These are phyloP conservation scores for Rosa hybrid DNA, from an alignment of 331 rosid genomes.

Conservation along the genomic window DNA sequence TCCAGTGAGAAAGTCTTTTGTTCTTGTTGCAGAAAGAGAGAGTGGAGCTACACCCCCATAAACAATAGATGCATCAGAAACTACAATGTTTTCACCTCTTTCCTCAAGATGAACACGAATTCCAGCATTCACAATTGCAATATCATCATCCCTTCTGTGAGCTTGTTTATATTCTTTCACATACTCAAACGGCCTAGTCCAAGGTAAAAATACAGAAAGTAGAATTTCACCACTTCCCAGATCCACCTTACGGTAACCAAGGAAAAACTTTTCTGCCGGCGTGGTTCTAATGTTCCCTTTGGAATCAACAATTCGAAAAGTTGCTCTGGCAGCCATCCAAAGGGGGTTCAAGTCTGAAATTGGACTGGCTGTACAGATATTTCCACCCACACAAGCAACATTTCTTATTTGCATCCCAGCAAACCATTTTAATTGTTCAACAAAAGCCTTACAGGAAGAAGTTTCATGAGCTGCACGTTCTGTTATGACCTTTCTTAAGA, in stretches of 20 bases:
- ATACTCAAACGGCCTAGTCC: conserved; percentile 82
- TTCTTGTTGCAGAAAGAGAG: conserved; percentile 64
- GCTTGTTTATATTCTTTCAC: conserved; percentile 95
- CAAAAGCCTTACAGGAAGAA: conserved; percentile 68
- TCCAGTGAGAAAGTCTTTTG: conserved; percentile 71
- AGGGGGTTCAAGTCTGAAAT: conserved; percentile 96
- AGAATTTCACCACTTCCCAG: conserved; percentile 69
- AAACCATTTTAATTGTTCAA: conserved; percentile 96
- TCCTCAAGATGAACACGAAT: conserved; percentile 75
- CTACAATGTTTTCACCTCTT: conserved; percentile 48
- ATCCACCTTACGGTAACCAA: conserved; percentile 90
- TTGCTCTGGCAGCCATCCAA: conserved; percentile 89
- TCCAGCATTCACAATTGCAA: conserved; percentile 97
- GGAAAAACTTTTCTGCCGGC: conserved; percentile 74
- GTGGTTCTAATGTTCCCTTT: conserved; percentile 65
- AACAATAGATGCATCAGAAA: conserved; percentile 79
- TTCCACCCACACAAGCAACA: conserved; percentile 90
- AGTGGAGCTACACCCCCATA: conserved; percentile 95
- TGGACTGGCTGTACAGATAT: conserved; percentile 97
- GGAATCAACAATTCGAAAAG: conserved; percentile 66
- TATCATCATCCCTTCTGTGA: conserved; percentile 96
- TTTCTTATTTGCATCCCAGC: conserved; percentile 93
- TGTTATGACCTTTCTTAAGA: conserved; percentile 53
- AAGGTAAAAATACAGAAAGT: conserved; percentile 84
- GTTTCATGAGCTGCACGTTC: conserved; percentile 75